Conservation (phyloP, 331 rosid genomes). For the Telfairia occidentalis region DNA sequence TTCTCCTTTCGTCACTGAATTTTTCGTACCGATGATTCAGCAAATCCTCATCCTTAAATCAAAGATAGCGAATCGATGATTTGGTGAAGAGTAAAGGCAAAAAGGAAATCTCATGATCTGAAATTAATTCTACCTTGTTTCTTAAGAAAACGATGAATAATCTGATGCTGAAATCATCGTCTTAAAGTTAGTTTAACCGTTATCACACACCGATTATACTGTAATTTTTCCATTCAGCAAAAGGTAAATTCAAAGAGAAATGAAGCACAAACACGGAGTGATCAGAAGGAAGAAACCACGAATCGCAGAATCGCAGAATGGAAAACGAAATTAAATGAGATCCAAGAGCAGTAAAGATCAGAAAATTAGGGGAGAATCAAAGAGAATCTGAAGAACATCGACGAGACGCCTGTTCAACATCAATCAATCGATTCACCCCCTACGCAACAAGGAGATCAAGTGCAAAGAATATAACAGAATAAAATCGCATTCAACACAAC, state of each 20-base stretch:
- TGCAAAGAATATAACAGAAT: not conserved
- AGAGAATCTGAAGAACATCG: not conserved
- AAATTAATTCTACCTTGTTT: not conserved
- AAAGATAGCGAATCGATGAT: constrained; percentile 5
- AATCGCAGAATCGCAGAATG: not conserved
- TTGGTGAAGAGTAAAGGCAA: not conserved
- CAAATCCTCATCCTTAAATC: not conserved
- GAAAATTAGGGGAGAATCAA: not conserved
- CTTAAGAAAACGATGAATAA: not conserved
- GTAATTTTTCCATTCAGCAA: not conserved
- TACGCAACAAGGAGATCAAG: not conserved
- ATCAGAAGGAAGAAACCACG: constrained; percentile 1
- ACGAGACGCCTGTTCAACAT: not conserved
- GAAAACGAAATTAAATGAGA: not conserved
- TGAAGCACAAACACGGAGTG: not conserved
- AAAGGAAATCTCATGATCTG: constrained; percentile 4
- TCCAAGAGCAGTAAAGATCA: not conserved
- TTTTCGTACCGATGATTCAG: not conserved
- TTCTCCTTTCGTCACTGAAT: not conserved
- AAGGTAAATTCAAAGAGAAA: not conserved
- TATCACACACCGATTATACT: not conserved
- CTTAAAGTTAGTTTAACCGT: not conserved
- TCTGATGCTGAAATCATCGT: not conserved
- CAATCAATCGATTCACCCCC: not conserved
- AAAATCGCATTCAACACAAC: not conserved